Percentiles rank a stretch among this genome's conserved stretches.
Evolutionary conservation across 805 yeast genomes (phyloP).

Genomic region (Schwanniomyces pseudopolymorphus): DNA sequence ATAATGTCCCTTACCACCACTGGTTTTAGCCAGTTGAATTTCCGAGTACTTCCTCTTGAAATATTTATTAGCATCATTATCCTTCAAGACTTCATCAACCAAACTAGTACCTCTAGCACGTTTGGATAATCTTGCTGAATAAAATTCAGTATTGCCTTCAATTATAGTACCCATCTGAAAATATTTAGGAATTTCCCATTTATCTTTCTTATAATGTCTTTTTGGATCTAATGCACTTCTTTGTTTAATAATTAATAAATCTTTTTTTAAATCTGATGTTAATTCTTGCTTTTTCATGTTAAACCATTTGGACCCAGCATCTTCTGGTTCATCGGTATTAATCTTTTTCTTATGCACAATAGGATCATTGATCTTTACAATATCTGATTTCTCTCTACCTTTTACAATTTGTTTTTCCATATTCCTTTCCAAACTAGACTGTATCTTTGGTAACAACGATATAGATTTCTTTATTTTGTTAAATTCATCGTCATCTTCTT

Average conservation of each 20-base stretch:
- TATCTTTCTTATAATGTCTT: constrained; percentile 87
- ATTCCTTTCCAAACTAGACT: constrained; percentile 25
- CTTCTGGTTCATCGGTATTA: constrained; percentile 15
- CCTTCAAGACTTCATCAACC: constrained; percentile 80
- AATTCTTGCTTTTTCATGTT: constrained; percentile 73
- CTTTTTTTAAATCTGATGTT: constrained; percentile 72
- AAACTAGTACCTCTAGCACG: constrained; percentile 76
- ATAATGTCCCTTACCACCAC: constrained; percentile 69
- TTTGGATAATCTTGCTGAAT: constrained; percentile 61
- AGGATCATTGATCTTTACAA: constrained; percentile 47
- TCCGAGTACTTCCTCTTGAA: constrained; percentile 83
- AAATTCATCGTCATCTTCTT: constrained; percentile 21
- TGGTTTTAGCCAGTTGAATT: constrained; percentile 60
- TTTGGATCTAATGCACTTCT: constrained; percentile 93
- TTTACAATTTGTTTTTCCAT: constrained; percentile 12
- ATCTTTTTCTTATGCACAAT: constrained; percentile 21
- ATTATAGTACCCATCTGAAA: constrained; percentile 89
- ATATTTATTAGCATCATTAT: constrained; percentile 65
- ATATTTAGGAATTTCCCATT: constrained; percentile 71
- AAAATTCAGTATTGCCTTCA: constrained; percentile 79
- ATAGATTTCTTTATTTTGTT: constrained; percentile 33
- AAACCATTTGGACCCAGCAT: constrained; percentile 73
- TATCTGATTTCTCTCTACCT: constrained; percentile 12
- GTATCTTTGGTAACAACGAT: constrained; percentile 41
- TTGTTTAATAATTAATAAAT: constrained; percentile 74